Conservation (phyloP, 2,329 filamentous ascomycete species). For the Monilinia laxa region DNA sequence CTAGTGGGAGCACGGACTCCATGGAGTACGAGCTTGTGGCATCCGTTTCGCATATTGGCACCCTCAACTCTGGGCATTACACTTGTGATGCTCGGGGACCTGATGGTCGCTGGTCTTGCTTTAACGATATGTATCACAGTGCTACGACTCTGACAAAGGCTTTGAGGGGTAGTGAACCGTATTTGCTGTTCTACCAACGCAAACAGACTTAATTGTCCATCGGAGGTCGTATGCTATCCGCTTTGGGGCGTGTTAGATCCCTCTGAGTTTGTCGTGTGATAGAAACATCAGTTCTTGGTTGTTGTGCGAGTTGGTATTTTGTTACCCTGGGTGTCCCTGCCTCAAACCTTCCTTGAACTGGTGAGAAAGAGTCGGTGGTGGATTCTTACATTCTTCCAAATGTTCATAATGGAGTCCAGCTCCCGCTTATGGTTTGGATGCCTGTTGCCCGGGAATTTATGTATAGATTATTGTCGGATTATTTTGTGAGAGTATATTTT, state of each 20-base stretch:
- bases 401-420: constrained; percentile 6
- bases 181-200: constrained; percentile 23
- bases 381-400: background rate
- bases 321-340: constrained; percentile 10
- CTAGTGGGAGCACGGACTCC: constrained; percentile 16
- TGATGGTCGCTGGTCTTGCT: constrained; percentile 32
- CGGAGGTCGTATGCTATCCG: constrained; percentile 3
- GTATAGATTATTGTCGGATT: constrained; percentile 3
- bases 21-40: constrained; percentile 38
- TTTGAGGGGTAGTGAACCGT: constrained; percentile 17
- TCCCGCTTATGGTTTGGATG: constrained; percentile 8
- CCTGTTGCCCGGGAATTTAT: constrained; percentile 1
- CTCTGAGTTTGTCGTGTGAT: constrained; percentile 8
- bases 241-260: constrained; percentile 9
- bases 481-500: background rate
- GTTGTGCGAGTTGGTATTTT: constrained; percentile 3
- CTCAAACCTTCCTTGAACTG: background rate
- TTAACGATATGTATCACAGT: constrained; percentile 30
- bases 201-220: constrained; percentile 17
- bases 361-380: constrained; percentile 3
- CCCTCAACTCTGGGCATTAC: constrained; percentile 32
- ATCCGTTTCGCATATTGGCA: constrained; percentile 38
- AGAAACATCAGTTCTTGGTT: constrained; percentile 12
- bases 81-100: constrained; percentile 30
- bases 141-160: constrained; percentile 32